Conservation (phyloP, 305 asterid genomes). For the Coffea humblotiana region DNA sequence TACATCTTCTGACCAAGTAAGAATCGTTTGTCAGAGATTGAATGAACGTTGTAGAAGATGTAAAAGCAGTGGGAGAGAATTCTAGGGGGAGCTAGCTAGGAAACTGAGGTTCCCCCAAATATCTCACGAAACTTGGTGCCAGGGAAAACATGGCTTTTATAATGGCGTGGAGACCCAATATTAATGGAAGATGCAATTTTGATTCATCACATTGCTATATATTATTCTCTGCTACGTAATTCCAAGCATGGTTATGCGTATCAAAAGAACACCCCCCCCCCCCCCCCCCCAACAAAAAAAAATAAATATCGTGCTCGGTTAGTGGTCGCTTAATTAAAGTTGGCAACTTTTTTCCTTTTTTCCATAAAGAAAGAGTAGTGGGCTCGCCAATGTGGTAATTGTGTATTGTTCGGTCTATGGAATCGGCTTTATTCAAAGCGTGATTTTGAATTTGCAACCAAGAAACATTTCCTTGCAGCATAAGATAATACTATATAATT, state of each 20-base stretch:
- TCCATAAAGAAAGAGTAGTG: not conserved
- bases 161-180: not conserved
- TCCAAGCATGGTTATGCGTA: not conserved
- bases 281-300: too few relatives aligned
- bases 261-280: not conserved
- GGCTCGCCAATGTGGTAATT: slow-evolving; percentile 9
- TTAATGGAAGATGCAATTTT: slow-evolving; percentile 7
- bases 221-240: not conserved
- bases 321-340: not conserved
- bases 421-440: not conserved
- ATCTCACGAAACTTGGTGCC: slow-evolving; percentile 12
- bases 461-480: not conserved
- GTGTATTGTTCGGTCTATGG: not conserved
- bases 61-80: not conserved
- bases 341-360: not conserved
- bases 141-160: slow-evolving; percentile 2
- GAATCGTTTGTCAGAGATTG: not conserved
- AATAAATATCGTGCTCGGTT: too few relatives aligned
- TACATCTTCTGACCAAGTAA: too few relatives aligned
- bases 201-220: slow-evolving; percentile 1
- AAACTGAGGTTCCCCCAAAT: not conserved
- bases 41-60: not conserved
- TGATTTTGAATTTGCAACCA: not conserved
- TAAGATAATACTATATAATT: not conserved
- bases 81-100: not conserved